These are phyloP conservation scores for Alternaria sp. DNA, from an alignment of 2,329 filamentous ascomycete genomes.

Conservation along the genomic window DNA sequence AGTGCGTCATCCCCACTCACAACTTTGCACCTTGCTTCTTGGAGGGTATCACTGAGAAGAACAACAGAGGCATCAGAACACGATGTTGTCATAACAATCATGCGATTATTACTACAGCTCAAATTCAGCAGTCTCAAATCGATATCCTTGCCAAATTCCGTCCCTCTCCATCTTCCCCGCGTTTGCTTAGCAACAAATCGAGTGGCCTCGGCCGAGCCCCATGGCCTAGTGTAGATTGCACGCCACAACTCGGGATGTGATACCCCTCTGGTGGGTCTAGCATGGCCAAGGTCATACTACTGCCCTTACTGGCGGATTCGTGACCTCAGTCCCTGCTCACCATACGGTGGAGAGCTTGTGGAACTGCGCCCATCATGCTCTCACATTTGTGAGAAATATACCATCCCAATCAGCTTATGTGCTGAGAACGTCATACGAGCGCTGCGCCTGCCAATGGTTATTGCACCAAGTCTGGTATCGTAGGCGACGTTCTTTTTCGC, in stretches of 20 bases:
- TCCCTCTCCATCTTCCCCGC: constrained; percentile 1
- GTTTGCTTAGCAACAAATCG: background rate
- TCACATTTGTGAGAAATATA: background rate
- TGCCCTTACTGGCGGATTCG: background rate
- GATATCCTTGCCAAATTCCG: background rate
- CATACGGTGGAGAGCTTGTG: background rate
- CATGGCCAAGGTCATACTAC: background rate
- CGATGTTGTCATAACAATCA: background rate
- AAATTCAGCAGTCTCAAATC: background rate
- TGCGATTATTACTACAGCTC: background rate
- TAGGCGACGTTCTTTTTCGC: background rate
- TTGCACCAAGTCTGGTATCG: background rate
- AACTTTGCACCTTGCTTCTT: background rate
- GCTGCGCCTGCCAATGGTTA: background rate
- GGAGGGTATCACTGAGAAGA: background rate
- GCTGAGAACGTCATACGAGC: background rate
- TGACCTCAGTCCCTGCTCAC: background rate
- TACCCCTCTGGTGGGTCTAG: background rate
- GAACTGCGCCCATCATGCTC: background rate
- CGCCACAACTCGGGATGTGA: background rate
- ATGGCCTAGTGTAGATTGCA: background rate
- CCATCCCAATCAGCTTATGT: background rate
- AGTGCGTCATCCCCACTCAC: background rate
- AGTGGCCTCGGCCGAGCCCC: background rate
- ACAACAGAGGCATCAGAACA: background rate